Conservation (phyloP, 345 rosid genomes). For the Ceriops tagal region DNA sequence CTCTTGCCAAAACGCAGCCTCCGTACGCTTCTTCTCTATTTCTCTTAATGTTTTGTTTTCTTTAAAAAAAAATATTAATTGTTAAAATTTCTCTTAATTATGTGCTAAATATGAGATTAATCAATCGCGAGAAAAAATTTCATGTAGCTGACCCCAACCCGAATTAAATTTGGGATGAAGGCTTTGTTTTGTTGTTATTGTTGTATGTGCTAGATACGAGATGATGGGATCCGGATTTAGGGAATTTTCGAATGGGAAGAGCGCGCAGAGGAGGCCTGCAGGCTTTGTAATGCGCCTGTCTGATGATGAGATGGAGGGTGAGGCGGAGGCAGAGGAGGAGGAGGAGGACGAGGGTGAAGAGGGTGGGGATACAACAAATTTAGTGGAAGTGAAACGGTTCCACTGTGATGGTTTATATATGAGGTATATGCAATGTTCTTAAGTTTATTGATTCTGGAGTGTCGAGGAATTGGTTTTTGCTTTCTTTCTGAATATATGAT, state of each 20-base stretch:
- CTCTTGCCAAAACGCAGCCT: conserved; percentile 40
- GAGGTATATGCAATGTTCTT: conserved; percentile 34
- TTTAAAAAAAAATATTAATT: not conserved
- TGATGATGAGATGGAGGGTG: conserved; percentile 53
- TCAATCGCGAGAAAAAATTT: too few relatives aligned
- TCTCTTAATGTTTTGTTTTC: not conserved
- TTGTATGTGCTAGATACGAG: too few relatives aligned
- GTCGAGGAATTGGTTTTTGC: not conserved
- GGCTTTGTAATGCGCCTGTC: conserved; percentile 62
- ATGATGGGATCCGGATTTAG: conserved; percentile 2
- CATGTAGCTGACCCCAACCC: too few relatives aligned
- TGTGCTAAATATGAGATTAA: not conserved
- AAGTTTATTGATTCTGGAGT: not conserved
- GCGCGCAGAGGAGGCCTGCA: conserved; percentile 28
- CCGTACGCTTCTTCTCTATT: conserved; percentile 30
- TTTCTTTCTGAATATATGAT: not conserved
- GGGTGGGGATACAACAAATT: conserved; percentile 18
- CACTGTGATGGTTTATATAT: conserved; percentile 44
- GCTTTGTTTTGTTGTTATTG: too few relatives aligned
- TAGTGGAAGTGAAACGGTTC: conserved; percentile 39
- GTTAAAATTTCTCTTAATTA: not conserved
- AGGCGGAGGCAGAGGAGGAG: conserved; percentile 37
- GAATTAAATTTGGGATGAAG: too few relatives aligned
- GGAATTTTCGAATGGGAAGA: conserved; percentile 25
- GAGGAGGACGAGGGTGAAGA: conserved; percentile 37